Percentiles rank a stretch among this genome's conserved stretches.
phyloP scores from a whole-genome alignment of 305 asterid species.

The Fraxinus nigra region DNA sequence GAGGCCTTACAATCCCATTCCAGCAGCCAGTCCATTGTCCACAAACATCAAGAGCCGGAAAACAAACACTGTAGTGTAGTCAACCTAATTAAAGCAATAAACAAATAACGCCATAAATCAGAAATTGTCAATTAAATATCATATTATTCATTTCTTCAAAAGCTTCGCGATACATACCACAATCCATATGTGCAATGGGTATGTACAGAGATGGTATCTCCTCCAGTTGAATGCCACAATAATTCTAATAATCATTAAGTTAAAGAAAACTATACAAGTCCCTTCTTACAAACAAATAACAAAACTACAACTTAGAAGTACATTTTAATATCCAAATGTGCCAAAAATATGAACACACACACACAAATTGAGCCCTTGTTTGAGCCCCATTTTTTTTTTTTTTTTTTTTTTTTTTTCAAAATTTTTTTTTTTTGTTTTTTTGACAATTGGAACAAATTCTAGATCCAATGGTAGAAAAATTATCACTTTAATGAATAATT shows the following conservation, averaged over 20 bases:
- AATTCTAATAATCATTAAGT: conserved; percentile 40
- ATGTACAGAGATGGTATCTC: conserved; percentile 62
- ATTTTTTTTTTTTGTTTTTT: no score
- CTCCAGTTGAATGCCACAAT: conserved; percentile 86
- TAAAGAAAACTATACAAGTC: not conserved
- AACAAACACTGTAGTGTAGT: conserved; percentile 71
- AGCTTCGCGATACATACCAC: conserved; percentile 57
- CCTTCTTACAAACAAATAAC: not conserved
- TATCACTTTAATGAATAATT: no score
- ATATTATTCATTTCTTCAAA: not conserved
- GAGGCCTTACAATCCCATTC: conserved; percentile 92
- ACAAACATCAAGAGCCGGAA: conserved; percentile 95
- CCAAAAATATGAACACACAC: no score
- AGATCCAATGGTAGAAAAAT: no score
- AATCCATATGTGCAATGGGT: conserved; percentile 92
- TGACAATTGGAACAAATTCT: no score
- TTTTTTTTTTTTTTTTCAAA: no score
- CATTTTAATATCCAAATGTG: not conserved
- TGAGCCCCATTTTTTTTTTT: no score
- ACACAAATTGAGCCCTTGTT: no score
- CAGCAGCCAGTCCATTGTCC: conserved; percentile 94
- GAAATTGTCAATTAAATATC: conserved; percentile 1
- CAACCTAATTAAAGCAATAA: conserved; percentile 51
- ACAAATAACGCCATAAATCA: not conserved
- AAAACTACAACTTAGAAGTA: not conserved